These are phyloP conservation scores for Backusella morwellensis DNA, from an alignment of 192 early-diverging fungal species.

Conservation along the genomic window DNA sequence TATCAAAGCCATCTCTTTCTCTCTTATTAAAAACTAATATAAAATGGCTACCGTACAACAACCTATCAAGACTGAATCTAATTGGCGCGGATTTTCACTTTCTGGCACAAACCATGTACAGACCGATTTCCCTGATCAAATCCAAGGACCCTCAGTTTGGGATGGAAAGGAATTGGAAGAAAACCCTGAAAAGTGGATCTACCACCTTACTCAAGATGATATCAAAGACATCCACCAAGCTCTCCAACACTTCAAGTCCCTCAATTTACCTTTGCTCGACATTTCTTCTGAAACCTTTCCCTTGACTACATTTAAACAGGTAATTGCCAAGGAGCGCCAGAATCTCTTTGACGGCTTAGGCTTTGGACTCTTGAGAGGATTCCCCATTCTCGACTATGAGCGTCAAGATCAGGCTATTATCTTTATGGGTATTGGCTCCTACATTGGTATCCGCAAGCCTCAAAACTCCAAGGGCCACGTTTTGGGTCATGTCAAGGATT, in stretches of 20 bases:
- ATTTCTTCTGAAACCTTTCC: slow-evolving; percentile 24
- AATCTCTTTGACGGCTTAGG: slow-evolving; percentile 28
- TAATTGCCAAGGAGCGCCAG: slow-evolving; percentile 11
- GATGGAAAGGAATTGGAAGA: slow-evolving; percentile 28
- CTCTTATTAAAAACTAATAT: not conserved
- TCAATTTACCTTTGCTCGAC: slow-evolving; percentile 17
- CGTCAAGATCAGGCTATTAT: slow-evolving; percentile 30
- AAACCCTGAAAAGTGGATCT: slow-evolving; percentile 33
- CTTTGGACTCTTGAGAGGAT: slow-evolving; percentile 27
- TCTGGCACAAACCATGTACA: not conserved
- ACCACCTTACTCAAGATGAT: slow-evolving; percentile 22
- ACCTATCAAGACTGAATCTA: not conserved
- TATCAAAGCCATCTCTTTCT: not conserved
- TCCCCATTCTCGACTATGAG: slow-evolving; percentile 22
- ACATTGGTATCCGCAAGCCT: slow-evolving; percentile 35
- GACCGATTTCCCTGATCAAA: slow-evolving; percentile 16
- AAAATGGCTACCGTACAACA: not conserved
- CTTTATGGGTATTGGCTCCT: slow-evolving; percentile 42
- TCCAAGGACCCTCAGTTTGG: slow-evolving; percentile 31
- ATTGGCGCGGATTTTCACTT: slow-evolving; percentile 8
- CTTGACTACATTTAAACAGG: slow-evolving; percentile 16
- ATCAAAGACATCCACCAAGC: slow-evolving; percentile 34
- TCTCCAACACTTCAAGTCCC: slow-evolving; percentile 25
- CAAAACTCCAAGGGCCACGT: slow-evolving; percentile 37
- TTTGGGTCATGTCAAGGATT: slow-evolving; percentile 40